Evolutionary conservation across 768 basidiomycete species (phyloP).

Genomic region (Trametes cinnabarina): DNA sequence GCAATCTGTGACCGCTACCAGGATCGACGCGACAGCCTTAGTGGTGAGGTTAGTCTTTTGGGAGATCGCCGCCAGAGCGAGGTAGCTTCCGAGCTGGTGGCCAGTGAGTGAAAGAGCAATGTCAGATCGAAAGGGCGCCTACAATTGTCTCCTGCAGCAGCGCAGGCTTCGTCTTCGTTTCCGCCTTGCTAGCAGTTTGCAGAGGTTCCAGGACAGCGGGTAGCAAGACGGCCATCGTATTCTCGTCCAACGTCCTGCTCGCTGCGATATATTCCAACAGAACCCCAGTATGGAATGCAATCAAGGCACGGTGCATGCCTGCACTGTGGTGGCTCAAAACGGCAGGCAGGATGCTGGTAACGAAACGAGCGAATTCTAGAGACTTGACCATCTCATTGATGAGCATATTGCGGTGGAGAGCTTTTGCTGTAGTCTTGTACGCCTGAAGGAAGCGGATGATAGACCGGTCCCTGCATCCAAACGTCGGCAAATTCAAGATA

Average conservation of each 20-base stretch:
- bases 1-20: constrained; percentile 52
- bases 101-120: too few species aligned
- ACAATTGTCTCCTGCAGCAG: constrained; percentile 54
- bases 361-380: constrained; percentile 68
- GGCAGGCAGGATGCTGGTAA: constrained; percentile 60
- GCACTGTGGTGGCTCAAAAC: constrained; percentile 45
- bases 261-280: constrained; percentile 77
- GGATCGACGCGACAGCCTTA: constrained; percentile 57
- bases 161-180: constrained; percentile 9
- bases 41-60: constrained; percentile 60
- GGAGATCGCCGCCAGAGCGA: constrained; percentile 69
- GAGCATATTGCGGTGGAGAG: constrained; percentile 68
- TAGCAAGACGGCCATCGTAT: constrained; percentile 60
- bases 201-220: constrained; percentile 64
- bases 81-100: constrained; percentile 65
- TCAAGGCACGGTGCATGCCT: constrained; percentile 55
- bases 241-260: constrained; percentile 58
- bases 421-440: constrained; percentile 74
- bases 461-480: constrained; percentile 55
- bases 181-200: constrained; percentile 25
- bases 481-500: too few species aligned
- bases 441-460: constrained; percentile 68
- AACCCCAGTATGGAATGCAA: constrained; percentile 79
- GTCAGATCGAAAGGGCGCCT: too few species aligned
- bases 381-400: constrained; percentile 73